phyloP scores from a whole-genome alignment of 2,329 filamentous ascomycete species.

The Colletotrichum sojae region DNA sequence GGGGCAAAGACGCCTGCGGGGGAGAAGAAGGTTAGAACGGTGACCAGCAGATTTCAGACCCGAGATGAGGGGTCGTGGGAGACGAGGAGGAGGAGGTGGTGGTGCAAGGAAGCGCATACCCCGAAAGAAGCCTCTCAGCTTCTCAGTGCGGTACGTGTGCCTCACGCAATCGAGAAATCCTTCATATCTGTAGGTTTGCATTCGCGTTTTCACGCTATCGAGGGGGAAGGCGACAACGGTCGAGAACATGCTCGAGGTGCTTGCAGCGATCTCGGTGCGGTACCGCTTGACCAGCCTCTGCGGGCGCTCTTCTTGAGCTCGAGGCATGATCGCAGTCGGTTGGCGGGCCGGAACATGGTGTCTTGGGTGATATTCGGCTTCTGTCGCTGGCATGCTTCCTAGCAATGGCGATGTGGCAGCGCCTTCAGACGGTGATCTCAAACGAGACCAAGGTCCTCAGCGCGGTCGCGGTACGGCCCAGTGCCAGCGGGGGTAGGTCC shows the following conservation, averaged over 20 bases:
- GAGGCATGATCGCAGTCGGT: slow-evolving; percentile 60
- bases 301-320: slow-evolving; percentile 43
- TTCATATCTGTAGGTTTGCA: slow-evolving; percentile 87
- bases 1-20: slow-evolving; percentile 80
- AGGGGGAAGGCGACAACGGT: slow-evolving; percentile 87
- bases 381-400: slow-evolving; percentile 53
- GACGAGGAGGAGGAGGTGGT: background rate
- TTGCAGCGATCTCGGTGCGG: slow-evolving; percentile 84
- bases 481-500: slow-evolving; percentile 35
- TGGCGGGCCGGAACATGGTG: slow-evolving; percentile 60
- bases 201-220: slow-evolving; percentile 90
- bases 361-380: slow-evolving; percentile 55
- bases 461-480: slow-evolving; percentile 68
- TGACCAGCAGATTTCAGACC: slow-evolving; percentile 43
- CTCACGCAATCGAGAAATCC: slow-evolving; percentile 81
- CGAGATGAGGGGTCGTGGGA: slow-evolving; percentile 17
- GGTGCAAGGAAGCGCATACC: slow-evolving; percentile 61
- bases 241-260: slow-evolving; percentile 81
- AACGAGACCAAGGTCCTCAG: slow-evolving; percentile 70
- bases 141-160: slow-evolving; percentile 82
- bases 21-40: slow-evolving; percentile 38
- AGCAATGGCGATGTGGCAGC: slow-evolving; percentile 54
- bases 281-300: slow-evolving; percentile 79
- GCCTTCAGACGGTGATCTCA: slow-evolving; percentile 64
- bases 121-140: slow-evolving; percentile 83